Evolutionary conservation across 2,329 filamentous ascomycete genomes (phyloP), one percentile per base, ranked within the genome.

Genomic region (Cordyceps farinosa): DNA sequence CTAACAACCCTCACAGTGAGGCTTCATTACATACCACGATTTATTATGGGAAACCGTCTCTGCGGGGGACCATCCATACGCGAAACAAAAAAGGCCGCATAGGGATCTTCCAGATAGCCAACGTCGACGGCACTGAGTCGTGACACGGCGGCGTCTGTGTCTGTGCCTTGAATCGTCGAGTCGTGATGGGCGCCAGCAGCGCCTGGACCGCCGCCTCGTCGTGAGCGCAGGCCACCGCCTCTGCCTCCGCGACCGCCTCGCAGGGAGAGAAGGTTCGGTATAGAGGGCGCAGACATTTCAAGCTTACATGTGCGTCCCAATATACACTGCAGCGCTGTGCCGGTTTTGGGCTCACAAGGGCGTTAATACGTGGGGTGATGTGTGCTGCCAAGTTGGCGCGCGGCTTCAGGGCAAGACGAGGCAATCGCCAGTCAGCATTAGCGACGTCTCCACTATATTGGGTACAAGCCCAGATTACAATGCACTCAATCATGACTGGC

Each of bases 61-160:
- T 85, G 79, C 1, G 80, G 70, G 17, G 81, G 77, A 65, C 79
- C 81, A 52, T 76, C 76, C 15, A 70, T 61, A 65, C 69, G 72
- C 62, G 83, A 79, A 2, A 90, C 87, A 73, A 97, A 92, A 61
- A 82, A 82, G 60, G 78, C 78, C 2, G 92, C 92, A 77, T 90
- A 98, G 0, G 84, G 84, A 72, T 99, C 95, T 2, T 90, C 78
- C 1, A 99, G 80, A 73, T 98, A 98, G 38, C 92, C 92, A 57
- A 92, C 74, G 63, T 90, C 85, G 17, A 98, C 92, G 13, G 94
- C 94, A 74, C 93, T 98, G 75, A 96, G 79, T 42, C 95, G 86
- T 36, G 92, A 97, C 48, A 92, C 87, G 64, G 91, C 91, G 32
- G 95, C 95, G 79, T 99, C 95, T 65, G 88, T 88, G 76, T 99